Conservation (phyloP, 371 early-diverging fungal genomes). For the Blyttiomyces sp. region DNA sequence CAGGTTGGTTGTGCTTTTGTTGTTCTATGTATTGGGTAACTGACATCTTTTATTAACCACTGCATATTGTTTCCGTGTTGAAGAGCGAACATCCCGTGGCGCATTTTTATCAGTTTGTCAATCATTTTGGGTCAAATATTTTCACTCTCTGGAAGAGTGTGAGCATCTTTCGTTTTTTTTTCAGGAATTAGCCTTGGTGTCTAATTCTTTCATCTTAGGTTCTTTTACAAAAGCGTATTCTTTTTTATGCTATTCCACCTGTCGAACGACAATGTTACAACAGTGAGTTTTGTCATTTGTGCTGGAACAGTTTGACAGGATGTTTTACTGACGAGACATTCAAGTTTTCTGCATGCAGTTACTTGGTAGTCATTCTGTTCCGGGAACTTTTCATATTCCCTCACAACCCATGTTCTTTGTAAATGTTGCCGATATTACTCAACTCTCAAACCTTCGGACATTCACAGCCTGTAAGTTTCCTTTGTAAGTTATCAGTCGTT, state of each 20-base stretch:
- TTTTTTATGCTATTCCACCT: constrained; percentile 18
- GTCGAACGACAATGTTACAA: constrained; percentile 13
- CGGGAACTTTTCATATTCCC: not conserved
- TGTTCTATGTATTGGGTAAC: not conserved
- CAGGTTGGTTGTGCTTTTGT: constrained; percentile 9
- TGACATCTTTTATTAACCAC: not conserved
- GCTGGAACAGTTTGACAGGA: not conserved
- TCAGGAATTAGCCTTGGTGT: too few species aligned
- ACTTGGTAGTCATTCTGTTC: not conserved
- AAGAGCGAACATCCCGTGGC: constrained; percentile 13
- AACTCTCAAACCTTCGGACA: not conserved
- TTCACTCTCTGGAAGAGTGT: constrained; percentile 23
- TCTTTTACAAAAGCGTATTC: constrained; percentile 13
- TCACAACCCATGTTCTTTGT: constrained; percentile 12
- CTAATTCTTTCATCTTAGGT: too few species aligned
- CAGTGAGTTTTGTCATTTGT: constrained; percentile 2
- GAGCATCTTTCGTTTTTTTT: not conserved
- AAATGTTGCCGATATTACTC: constrained; percentile 18
- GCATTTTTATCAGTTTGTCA: constrained; percentile 8
- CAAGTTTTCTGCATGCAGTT: constrained; percentile 20
- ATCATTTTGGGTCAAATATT: constrained; percentile 9
- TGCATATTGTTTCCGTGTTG: too few species aligned
- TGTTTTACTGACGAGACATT: too few species aligned
- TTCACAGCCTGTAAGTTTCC: constrained; percentile 13
- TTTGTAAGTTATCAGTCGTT: too few species aligned